Conservation (phyloP, 1,284 basidiomycete species). For the Ustilago xerochloae region DNA sequence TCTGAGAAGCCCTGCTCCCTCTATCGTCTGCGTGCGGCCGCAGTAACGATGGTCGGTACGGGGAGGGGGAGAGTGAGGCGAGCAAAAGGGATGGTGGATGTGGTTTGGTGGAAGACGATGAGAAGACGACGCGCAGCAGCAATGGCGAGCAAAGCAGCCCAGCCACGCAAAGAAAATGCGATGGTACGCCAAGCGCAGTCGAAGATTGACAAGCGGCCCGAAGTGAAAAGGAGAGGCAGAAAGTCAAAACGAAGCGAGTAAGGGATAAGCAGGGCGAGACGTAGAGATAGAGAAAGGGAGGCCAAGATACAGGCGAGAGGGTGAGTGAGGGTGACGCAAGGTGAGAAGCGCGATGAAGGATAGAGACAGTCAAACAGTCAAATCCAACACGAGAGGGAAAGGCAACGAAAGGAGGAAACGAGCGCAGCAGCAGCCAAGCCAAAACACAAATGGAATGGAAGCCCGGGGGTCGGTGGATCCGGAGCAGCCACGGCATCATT, state of each 20-base stretch:
- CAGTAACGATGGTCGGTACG: slow-evolving; percentile 10
- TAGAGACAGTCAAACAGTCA: no score
- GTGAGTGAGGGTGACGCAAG: no score
- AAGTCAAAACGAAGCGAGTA: neutral
- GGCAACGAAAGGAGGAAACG: no score
- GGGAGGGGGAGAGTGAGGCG: neutral
- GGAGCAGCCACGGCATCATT: neutral
- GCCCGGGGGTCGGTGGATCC: no score
- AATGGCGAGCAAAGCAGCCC: neutral
- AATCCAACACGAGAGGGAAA: no score
- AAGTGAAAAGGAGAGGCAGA: neutral
- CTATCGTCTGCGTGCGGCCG: slow-evolving; percentile 12
- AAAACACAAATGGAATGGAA: no score
- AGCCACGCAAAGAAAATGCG: neutral
- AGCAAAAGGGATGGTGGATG: neutral
- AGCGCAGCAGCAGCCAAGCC: no score
- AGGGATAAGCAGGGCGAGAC: no score
- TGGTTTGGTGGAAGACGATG: slow-evolving; percentile 1
- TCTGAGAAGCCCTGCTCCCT: slow-evolving; percentile 5
- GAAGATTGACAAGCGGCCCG: neutral
- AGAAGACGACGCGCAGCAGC: neutral
- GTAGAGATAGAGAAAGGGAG: no score
- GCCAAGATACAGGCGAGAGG: no score
- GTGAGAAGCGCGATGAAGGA: no score
- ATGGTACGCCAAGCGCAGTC: neutral